These are phyloP conservation scores for Rubus idaeus DNA, from an alignment of 306 rosid genomes.

Conservation along the genomic window DNA sequence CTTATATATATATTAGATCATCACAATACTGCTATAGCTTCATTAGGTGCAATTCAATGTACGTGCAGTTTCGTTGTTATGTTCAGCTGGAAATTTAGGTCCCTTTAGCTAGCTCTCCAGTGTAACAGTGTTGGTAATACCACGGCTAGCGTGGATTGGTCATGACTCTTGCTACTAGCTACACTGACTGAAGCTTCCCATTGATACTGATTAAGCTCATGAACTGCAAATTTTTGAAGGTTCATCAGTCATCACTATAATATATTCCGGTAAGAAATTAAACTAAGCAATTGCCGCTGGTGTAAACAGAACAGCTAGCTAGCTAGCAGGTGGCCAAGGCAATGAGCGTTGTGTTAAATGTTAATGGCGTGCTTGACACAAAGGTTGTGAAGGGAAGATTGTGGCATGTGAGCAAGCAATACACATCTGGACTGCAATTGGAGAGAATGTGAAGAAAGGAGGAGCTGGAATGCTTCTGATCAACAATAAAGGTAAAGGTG, in stretches of 20 bases:
- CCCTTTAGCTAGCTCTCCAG: slow-evolving; percentile 48
- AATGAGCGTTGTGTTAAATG: slow-evolving; percentile 44
- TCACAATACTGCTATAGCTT: slow-evolving; percentile 54
- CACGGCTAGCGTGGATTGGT: slow-evolving; percentile 83
- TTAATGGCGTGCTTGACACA: slow-evolving; percentile 44
- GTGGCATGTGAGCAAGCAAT: slow-evolving; percentile 65
- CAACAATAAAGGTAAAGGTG: slow-evolving; percentile 48
- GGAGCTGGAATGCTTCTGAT: slow-evolving; percentile 64
- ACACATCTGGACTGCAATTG: slow-evolving; percentile 46
- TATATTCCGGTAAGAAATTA: slow-evolving; percentile 33
- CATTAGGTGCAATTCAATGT: slow-evolving; percentile 59
- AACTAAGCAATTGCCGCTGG: slow-evolving; percentile 48
- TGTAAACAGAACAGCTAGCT: slow-evolving; percentile 53
- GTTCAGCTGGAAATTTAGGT: slow-evolving; percentile 79
- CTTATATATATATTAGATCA: no score
- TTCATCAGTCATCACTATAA: slow-evolving; percentile 60
- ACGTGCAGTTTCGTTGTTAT: slow-evolving; percentile 58
- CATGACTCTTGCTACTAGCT: slow-evolving; percentile 80
- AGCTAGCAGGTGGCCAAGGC: slow-evolving; percentile 32
- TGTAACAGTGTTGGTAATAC: slow-evolving; percentile 50
- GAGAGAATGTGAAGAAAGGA: slow-evolving; percentile 57
- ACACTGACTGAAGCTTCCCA: slow-evolving; percentile 59
- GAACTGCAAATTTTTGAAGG: slow-evolving; percentile 51
- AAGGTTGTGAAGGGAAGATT: slow-evolving; percentile 50
- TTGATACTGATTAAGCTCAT: slow-evolving; percentile 62